Conservation (phyloP, 2,329 filamentous ascomycete species). For the Calonectria ilicicola region DNA sequence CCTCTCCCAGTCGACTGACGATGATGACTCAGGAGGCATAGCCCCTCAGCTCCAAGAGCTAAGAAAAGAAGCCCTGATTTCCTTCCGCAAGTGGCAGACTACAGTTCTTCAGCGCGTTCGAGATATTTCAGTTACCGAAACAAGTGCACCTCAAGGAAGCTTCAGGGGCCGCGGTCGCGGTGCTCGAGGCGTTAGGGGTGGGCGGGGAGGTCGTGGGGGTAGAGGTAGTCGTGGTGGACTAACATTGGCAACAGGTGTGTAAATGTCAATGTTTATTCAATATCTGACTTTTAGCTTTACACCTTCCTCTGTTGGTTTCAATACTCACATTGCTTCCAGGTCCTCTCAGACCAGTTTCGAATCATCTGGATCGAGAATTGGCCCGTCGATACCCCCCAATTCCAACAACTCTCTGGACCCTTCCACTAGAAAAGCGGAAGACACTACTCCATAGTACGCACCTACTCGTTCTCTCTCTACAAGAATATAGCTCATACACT, state of each 20-base stretch:
- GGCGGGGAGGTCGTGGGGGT: conserved; percentile 44
- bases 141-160: conserved; percentile 37
- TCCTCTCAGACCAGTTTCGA: conserved; percentile 55
- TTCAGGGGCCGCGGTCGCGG: conserved; percentile 52
- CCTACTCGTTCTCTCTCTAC: conserved; percentile 79
- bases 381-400: conserved; percentile 67
- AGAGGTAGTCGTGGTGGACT: conserved; percentile 45
- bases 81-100: conserved; percentile 86
- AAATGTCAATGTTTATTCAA: not conserved
- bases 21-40: conserved; percentile 50
- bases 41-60: conserved; percentile 69
- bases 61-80: conserved; percentile 75
- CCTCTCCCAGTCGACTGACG: conserved; percentile 44
- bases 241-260: conserved; percentile 53
- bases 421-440: conserved; percentile 71
- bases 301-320: not conserved
- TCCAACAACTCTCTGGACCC: conserved; percentile 69
- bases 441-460: conserved; percentile 80
- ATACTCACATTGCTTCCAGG: conserved; percentile 38
- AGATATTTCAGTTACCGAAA: conserved; percentile 70
- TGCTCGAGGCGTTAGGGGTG: conserved; percentile 41
- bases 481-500: conserved; percentile 82
- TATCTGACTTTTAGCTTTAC: not conserved
- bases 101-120: conserved; percentile 77
- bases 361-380: conserved; percentile 60